Evolutionary conservation across 129 eudicot genomes (phyloP).

Genomic region (Arctium lappa): DNA sequence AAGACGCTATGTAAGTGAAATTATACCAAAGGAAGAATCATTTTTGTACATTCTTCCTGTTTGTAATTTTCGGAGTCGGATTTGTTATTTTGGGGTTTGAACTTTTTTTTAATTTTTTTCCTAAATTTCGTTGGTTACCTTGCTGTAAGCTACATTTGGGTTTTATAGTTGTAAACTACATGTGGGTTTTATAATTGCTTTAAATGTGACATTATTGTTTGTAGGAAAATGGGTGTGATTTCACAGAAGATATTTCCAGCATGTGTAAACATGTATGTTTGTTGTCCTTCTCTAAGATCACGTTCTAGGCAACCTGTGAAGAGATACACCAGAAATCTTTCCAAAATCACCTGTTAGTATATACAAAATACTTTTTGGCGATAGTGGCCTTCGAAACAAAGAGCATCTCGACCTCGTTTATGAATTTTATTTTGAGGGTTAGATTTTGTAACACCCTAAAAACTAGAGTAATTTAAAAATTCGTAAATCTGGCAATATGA

Average conservation of each 20-base stretch:
- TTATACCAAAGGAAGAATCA: background rate
- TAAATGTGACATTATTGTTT: slow-evolving; percentile 1
- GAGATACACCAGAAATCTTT: slow-evolving; percentile 85
- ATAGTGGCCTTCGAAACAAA: too few relatives aligned
- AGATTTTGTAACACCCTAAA: too few relatives aligned
- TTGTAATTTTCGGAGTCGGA: background rate
- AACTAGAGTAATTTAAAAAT: too few relatives aligned
- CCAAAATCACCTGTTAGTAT: slow-evolving; percentile 89
- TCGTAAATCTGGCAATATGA: too few relatives aligned
- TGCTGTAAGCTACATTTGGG: background rate
- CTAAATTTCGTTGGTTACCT: background rate
- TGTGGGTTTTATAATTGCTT: background rate
- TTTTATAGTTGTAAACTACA: background rate
- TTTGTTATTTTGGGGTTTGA: background rate
- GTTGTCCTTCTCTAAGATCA: slow-evolving; percentile 95
- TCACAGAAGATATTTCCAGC: slow-evolving; percentile 92
- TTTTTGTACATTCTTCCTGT: background rate
- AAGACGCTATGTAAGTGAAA: background rate
- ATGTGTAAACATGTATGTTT: slow-evolving; percentile 92
- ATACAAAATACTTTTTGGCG: too few relatives aligned
- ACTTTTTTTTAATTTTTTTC: background rate
- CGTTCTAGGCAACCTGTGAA: slow-evolving; percentile 92
- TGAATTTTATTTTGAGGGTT: too few relatives aligned
- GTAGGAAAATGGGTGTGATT: slow-evolving; percentile 80
- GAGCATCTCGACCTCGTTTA: too few relatives aligned